phyloP scores from a whole-genome alignment of 352 stramenopile genomes.

The Pythium guiyangense region DNA sequence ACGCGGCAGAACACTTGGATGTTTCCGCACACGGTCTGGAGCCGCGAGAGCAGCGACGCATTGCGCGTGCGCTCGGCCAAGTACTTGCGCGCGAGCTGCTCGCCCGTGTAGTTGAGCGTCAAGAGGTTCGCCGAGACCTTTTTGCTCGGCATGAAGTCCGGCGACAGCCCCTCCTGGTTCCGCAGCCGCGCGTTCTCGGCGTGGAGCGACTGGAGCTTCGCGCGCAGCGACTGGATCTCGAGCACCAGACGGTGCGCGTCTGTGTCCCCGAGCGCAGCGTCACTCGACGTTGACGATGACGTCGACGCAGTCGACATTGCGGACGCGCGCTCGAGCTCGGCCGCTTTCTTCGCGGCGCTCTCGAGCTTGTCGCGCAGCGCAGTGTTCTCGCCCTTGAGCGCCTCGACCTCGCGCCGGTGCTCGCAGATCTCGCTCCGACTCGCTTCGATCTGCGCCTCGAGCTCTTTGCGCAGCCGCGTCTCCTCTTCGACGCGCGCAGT shows the following conservation, averaged over 20 bases:
- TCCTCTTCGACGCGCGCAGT: conserved; percentile 34
- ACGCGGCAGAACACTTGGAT: conserved; percentile 94
- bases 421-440: conserved; percentile 44
- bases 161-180: conserved; percentile 37
- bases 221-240: conserved; percentile 56
- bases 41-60: conserved; percentile 65
- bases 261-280: conserved; percentile 8
- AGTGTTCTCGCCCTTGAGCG: conserved; percentile 41
- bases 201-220: conserved; percentile 42
- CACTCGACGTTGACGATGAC: conserved; percentile 16
- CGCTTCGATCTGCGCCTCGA: conserved; percentile 40
- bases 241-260: conserved; percentile 21
- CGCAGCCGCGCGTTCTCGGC: conserved; percentile 55
- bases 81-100: conserved; percentile 85
- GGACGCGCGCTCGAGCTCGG: conserved; percentile 37
- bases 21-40: conserved; percentile 90
- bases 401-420: conserved; percentile 50
- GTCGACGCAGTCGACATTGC: conserved; percentile 29
- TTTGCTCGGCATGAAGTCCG: conserved; percentile 29
- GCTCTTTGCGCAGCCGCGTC: conserved; percentile 26
- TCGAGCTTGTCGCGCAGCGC: conserved; percentile 51
- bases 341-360: conserved; percentile 36
- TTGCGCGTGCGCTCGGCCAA: conserved; percentile 80
- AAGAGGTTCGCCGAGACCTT: conserved; percentile 62
- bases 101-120: conserved; percentile 54